phyloP scores from a whole-genome alignment of 2,329 filamentous ascomycete genomes.

The Curvularia eragrostidis region DNA sequence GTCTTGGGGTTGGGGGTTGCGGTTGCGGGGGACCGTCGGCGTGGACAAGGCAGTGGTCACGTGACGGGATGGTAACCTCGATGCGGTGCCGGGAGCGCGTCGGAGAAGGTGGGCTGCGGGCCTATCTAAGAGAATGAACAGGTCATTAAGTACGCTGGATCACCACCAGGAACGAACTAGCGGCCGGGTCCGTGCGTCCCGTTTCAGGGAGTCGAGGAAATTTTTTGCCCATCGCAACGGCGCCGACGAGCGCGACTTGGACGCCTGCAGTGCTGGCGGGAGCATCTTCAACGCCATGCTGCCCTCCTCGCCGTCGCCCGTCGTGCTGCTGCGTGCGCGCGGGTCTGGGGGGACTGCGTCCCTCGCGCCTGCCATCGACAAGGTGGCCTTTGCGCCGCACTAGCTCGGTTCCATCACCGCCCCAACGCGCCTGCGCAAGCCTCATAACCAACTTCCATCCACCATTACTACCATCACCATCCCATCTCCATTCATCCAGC shows the following conservation, averaged over 20 bases:
- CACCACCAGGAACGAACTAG: conserved; percentile 28
- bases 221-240: conserved; percentile 37
- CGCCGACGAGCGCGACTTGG: conserved; percentile 20
- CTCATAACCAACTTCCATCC: conserved; percentile 14
- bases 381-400: conserved; percentile 29
- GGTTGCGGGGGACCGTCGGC: conserved; percentile 3
- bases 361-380: conserved; percentile 26
- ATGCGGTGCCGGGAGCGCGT: conserved; percentile 37
- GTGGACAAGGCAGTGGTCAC: conserved; percentile 23
- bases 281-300: not conserved
- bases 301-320: not conserved
- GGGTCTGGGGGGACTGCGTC: conserved; percentile 1
- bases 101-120: conserved; percentile 41
- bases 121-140: conserved; percentile 35
- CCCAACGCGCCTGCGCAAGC: conserved; percentile 20
- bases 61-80: conserved; percentile 34
- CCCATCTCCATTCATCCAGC: not conserved
- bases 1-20: no score
- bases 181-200: conserved; percentile 25
- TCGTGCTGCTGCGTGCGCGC: not conserved
- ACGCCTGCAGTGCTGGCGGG: not conserved
- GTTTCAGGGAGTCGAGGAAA: conserved; percentile 41
- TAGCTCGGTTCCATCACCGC: conserved; percentile 33
- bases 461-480: not conserved
- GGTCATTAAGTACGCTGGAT: conserved; percentile 27